Conservation (phyloP, 192 early-diverging fungal genomes). For the Coemansia nantahalensis region DNA sequence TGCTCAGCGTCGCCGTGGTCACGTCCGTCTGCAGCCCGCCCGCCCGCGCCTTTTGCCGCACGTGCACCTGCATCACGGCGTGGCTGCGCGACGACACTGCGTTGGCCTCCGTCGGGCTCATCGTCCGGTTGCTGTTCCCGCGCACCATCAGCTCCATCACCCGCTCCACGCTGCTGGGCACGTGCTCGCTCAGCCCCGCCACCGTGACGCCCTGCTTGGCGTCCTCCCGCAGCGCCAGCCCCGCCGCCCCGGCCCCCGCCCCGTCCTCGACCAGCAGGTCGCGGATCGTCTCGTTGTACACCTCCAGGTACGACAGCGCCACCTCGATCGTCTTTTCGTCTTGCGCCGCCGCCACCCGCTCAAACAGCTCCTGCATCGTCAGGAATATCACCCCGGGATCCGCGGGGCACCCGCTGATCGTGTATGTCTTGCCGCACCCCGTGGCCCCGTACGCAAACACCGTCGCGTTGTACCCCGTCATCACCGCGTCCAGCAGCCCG, state of each 20-base stretch:
- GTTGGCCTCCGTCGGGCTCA: constrained; percentile 74
- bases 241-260: not conserved
- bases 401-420: constrained; percentile 64
- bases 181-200: constrained; percentile 66
- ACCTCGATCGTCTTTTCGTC: constrained; percentile 65
- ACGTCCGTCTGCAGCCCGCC: constrained; percentile 50
- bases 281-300: constrained; percentile 93
- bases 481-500: constrained; percentile 64
- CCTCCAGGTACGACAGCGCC: constrained; percentile 87
- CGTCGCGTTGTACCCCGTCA: constrained; percentile 82
- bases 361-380: constrained; percentile 66
- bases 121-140: constrained; percentile 72
- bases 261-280: constrained; percentile 67
- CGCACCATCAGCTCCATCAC: constrained; percentile 55
- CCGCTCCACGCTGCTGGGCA: constrained; percentile 53
- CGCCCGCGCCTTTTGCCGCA: constrained; percentile 32
- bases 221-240: constrained; percentile 77
- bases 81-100: constrained; percentile 71
- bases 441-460: constrained; percentile 89
- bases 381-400: constrained; percentile 69
- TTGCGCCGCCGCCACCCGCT: constrained; percentile 34
- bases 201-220: constrained; percentile 63
- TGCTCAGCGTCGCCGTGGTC: constrained; percentile 59
- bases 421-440: constrained; percentile 87
- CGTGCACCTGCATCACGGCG: constrained; percentile 71